These are phyloP conservation scores for Cryptococcus sp. DNA, from an alignment of 1,284 basidiomycete species.

Conservation along the genomic window DNA sequence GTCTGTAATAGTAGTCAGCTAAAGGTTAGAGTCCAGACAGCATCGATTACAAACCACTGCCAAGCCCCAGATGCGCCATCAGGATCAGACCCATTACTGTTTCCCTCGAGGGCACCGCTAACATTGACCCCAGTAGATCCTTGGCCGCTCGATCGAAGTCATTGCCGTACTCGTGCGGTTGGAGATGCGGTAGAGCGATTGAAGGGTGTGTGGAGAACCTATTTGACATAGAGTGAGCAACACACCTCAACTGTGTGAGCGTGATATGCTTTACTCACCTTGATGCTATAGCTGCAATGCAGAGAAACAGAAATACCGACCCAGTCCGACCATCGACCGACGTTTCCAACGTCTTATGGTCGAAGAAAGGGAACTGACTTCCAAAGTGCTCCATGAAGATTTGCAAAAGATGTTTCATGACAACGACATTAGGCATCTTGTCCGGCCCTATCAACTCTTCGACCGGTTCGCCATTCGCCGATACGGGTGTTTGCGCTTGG, in stretches of 20 bases:
- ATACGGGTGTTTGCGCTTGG: slow-evolving; percentile 6
- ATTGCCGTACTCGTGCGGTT: slow-evolving; percentile 38
- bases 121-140: slow-evolving; percentile 33
- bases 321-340: slow-evolving; percentile 23
- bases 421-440: slow-evolving; percentile 14
- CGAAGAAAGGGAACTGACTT: slow-evolving; percentile 34
- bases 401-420: slow-evolving; percentile 36
- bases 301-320: slow-evolving; percentile 29
- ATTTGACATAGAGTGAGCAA: background rate
- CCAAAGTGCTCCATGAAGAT: slow-evolving; percentile 36
- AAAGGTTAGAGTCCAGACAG: background rate
- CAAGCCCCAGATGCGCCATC: slow-evolving; percentile 33
- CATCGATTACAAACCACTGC: slow-evolving; percentile 21
- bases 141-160: slow-evolving; percentile 34
- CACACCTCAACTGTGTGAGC: background rate
- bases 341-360: slow-evolving; percentile 14
- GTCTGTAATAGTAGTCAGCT: slow-evolving; percentile 16
- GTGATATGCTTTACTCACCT: slow-evolving; percentile 20
- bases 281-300: slow-evolving; percentile 33
- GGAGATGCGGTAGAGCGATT: slow-evolving; percentile 30
- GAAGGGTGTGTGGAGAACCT: slow-evolving; percentile 37
- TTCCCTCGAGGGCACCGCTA: slow-evolving; percentile 35
- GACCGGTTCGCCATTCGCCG: background rate
- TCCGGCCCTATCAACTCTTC: slow-evolving; percentile 23
- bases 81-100: slow-evolving; percentile 32